Evolutionary conservation across 2,329 filamentous ascomycete species (phyloP), one percentile per base, ranked within the genome.

Genomic region (Fusarium solani-melongenae): DNA sequence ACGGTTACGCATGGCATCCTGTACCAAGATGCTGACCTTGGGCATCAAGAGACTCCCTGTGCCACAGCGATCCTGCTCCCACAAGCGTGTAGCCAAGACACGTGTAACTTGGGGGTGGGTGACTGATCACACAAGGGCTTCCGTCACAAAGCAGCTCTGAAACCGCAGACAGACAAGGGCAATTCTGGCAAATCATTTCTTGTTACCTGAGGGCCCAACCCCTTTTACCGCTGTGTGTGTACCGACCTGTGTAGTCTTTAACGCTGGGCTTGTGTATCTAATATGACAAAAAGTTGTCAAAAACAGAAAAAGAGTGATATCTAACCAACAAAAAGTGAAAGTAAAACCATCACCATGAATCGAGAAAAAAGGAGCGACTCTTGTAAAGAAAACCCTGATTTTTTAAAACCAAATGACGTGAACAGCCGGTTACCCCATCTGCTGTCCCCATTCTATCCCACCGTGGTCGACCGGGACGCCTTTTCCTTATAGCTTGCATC

Each of bases 301-400:
- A 65, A 24, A 29, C 14, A 68, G 24, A 51, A 29, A 58, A 59
- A 71, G 64, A 72, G 71, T 69, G 56, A 62, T 69, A 73, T 74
- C 71, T 73, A 73, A n/a, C 31, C 44, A 41, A 44, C 55, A 62
- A 36, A 36, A 36, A 27, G 14, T 57, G 22, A 39, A 55, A 34
- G 24, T 29, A 22, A 44, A 44, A 36, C 46, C 46, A 51, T 51
- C 46, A 56, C 29, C 9, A 34, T 55, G 29, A 29, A 46, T 46
- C 8, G 5, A 15, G 11, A 9, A 27, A 51, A 39, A 62, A 49
- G 17, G 46, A 55, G 60, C 9, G 61, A 38, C 33, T 34, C 46
- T n/a, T 66, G 17, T 53, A 49, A 53, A 29, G 24, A 33, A 24
- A 34, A n/a, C 12, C 22, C 22, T 24, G 10, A 20, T 20, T 24